Base-by-base conservation (phyloP, 768 basidiomycete species). In the Suillus discolor region DNA sequence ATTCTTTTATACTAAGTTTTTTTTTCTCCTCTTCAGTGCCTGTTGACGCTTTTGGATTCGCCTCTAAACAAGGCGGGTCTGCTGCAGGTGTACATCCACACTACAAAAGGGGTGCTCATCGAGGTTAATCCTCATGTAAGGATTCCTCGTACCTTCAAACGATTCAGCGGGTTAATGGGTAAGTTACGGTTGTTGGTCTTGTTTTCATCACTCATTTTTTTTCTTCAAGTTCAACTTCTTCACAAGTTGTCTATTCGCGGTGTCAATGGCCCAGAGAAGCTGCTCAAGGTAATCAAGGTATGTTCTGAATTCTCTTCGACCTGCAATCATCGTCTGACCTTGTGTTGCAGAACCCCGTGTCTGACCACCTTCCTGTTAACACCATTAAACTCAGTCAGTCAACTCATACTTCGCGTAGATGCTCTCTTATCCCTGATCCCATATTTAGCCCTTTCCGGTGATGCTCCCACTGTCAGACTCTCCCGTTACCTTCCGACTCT, bases 81-180 rank as follows among this genome's bases (percentile, higher is more conserved):
- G 34, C 87, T 99, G 13, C 97, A 99, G 77, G 96, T 99, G 20
- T 99, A 97, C 80, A 96, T 99, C 67, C 96, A 98, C 81, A 99
- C 97, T 18, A 93, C 95, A 20, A 94, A 92, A 72, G 96, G 96
- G 45, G 93, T 96, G 15, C 86, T 99, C 55, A 99, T 99, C 74
- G 97, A 99, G 79, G 95, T 99, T 70, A 99, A 99, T 77, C 97
- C 97, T 3, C 92, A 94, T 79, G 96, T 99, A 13, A 87, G 97
- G 64, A 99, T 99, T 72, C 97, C 97, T 13, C 86, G 97, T 68
- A 99, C 97, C 15, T 99, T 99, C 80, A 99, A 99, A 80, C 89
- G 97, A 12, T 99, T 99, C 79, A 95, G 94, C 65, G 97, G 97
- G 25, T 82, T 99, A 69, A 99, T 99, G 97, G 96, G 96, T 97